Conservation (phyloP, 768 basidiomycete genomes). For the Serendipita sp. region DNA sequence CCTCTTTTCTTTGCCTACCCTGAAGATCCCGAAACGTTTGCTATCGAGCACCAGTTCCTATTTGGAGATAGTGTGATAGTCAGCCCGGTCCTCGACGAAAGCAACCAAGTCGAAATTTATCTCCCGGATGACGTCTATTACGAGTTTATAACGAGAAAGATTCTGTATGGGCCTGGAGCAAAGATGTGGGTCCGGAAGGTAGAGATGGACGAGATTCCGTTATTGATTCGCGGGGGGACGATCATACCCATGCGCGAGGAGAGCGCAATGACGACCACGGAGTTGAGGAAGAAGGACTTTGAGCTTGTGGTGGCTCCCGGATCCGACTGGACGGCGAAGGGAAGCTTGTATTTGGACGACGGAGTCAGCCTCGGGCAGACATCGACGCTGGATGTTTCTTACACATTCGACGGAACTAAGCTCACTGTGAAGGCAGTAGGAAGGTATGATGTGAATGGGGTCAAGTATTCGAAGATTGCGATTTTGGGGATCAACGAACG, state of each 20-base stretch:
- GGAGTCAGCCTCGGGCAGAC: constrained; percentile 20
- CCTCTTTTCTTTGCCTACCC: constrained; percentile 57
- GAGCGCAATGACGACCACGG: constrained; percentile 45
- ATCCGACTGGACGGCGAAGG: constrained; percentile 34
- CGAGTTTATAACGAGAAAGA: constrained; percentile 38
- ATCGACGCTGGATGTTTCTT: not conserved
- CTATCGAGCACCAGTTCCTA: constrained; percentile 54
- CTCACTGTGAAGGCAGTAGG: not conserved
- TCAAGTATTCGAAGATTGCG: constrained; percentile 1
- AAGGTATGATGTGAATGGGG: not conserved
- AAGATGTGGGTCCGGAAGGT: constrained; percentile 25
- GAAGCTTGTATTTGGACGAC: constrained; percentile 47
- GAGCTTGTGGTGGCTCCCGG: constrained; percentile 48
- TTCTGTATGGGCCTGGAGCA: constrained; percentile 33
- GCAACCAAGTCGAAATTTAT: constrained; percentile 44
- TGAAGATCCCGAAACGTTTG: constrained; percentile 39
- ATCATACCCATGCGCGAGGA: constrained; percentile 41
- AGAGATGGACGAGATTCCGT: constrained; percentile 40
- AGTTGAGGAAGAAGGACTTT: constrained; percentile 38
- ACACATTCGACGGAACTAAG: not conserved
- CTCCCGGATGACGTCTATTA: constrained; percentile 52
- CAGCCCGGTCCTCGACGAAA: constrained; percentile 48
- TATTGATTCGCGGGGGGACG: constrained; percentile 44
- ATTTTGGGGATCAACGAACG: not conserved
- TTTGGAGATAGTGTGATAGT: constrained; percentile 52